A percentile compares a stretch with the other conserved stretches of the same genome.
These are phyloP conservation scores for Trichosporon sp. DNA, from an alignment of 1,284 basidiomycete species.

Conservation along the genomic window DNA sequence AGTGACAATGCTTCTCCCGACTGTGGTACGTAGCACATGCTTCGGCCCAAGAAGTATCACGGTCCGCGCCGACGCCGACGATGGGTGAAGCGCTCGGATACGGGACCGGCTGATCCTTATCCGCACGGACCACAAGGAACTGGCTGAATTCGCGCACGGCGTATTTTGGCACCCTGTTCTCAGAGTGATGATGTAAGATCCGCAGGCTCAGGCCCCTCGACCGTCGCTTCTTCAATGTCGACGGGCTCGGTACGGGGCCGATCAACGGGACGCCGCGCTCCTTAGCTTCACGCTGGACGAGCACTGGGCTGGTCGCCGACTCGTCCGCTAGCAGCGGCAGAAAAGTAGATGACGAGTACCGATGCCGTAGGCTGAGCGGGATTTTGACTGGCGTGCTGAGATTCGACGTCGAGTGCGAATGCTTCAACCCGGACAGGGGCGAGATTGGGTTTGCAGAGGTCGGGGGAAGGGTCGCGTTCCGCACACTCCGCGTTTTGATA, in stretches of 20 bases:
- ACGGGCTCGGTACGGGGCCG: conserved; percentile 9
- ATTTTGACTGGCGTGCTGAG: background rate
- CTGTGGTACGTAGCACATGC: background rate
- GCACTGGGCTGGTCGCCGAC: background rate
- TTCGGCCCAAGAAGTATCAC: background rate
- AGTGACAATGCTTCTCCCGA: conserved; percentile 11
- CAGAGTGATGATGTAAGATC: conserved; percentile 1
- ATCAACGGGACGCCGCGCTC: background rate
- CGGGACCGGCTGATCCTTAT: background rate
- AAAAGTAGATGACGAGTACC: background rate
- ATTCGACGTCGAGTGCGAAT: conserved; percentile 8
- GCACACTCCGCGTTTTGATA: conserved; percentile 1
- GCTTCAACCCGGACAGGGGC: conserved; percentile 4
- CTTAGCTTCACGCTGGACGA: background rate
- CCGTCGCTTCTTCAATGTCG: conserved; percentile 11
- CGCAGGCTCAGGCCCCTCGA: background rate
- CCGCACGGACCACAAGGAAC: background rate
- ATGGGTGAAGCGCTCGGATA: background rate
- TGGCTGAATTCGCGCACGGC: conserved; percentile 17
- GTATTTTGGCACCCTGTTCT: conserved; percentile 17
- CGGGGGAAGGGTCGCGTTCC: background rate
- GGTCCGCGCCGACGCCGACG: background rate
- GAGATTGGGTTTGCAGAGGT: background rate
- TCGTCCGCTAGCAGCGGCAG: background rate
- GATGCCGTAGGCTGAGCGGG: conserved; percentile 1